Evolutionary conservation across 441 rosid genomes (phyloP), one percentile per base, ranked within the genome.

Genomic region (Eugenia klotzschiana): DNA sequence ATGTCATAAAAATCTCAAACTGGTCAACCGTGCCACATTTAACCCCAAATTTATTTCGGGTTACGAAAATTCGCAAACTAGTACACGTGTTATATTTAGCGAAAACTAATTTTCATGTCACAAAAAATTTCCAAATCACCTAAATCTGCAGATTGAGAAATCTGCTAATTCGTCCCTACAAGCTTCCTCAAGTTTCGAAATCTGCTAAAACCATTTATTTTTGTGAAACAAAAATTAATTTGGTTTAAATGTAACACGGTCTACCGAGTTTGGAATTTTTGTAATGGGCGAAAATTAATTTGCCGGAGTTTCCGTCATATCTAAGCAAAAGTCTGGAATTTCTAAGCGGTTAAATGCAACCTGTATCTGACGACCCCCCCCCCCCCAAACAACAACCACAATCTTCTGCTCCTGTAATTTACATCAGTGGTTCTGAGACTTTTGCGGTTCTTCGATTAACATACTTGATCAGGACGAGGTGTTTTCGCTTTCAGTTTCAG

Each of bases 81-180:
- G 8, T 60, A 60, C 10, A 14, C 0, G 0, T 58, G 10, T 3
- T 37, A 14, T 16, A 29, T 16, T 29, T 60, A 3, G 3, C 14
- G 12, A 1, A 60, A 60, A 60, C 3, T 60, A 29, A 16, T 16
- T 15, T 29, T 60, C 33, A 29, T 16, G 6, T 29, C 41, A 16
- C 7, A 8, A 16, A 29, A 29, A 51, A 16, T 3, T 58, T 12
- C 1, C 23, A 60, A 29, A 60, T 60, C 3, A 29, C 3, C 23
- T 0, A 29, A 29, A 60, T 29, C 73, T 60, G 8, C 16, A 4
- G 0, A 60, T 60, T 8, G 23, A 5, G 9, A 16, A 29, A 29
- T 60, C 7, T 60, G 1, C 9, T 60, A 60, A 20, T 16, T 60
- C 29, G 18, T 0, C 13, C 41, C 73, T 60, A 37, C 8, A 16